Evolutionary conservation across 176 grass and related monocot species (phyloP).

Genomic region (Paspalum vaginatum): DNA sequence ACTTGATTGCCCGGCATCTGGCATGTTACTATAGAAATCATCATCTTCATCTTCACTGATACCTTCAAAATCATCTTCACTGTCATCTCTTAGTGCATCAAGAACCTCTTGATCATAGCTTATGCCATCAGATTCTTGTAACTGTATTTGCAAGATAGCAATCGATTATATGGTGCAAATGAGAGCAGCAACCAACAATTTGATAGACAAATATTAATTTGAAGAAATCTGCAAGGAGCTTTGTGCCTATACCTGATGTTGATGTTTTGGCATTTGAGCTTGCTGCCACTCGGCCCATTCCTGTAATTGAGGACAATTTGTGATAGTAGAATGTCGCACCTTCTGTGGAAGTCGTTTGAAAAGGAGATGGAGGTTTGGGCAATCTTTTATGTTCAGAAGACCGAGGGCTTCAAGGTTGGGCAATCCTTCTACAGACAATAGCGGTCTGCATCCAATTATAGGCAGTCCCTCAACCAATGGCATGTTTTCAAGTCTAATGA

Average conservation of each 20-base stretch:
- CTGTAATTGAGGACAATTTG: slow-evolving; percentile 25
- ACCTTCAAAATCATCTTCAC: slow-evolving; percentile 7
- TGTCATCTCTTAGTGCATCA: slow-evolving; percentile 4
- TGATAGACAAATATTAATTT: neutral
- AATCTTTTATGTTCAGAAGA: slow-evolving; percentile 26
- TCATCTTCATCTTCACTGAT: slow-evolving; percentile 34
- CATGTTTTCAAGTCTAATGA: slow-evolving; percentile 24
- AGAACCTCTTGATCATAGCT: slow-evolving; percentile 18
- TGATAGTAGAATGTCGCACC: neutral
- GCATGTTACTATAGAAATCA: slow-evolving; percentile 8
- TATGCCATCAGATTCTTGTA: slow-evolving; percentile 10
- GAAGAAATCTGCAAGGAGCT: neutral
- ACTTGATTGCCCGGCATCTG: neutral
- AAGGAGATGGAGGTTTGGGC: slow-evolving; percentile 20
- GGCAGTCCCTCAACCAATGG: slow-evolving; percentile 13
- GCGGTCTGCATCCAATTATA: slow-evolving; percentile 1
- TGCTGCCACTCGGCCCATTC: slow-evolving; percentile 38
- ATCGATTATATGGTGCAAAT: neutral
- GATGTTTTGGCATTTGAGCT: neutral
- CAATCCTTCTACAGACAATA: slow-evolving; percentile 8
- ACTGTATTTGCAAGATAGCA: slow-evolving; percentile 4
- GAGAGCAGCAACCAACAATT: neutral
- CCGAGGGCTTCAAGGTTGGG: slow-evolving; percentile 1
- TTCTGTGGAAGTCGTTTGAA: slow-evolving; percentile 15
- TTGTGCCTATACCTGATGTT: slow-evolving; percentile 10